Evolutionary conservation across 345 rosid species (phyloP), one percentile per base, ranked within the genome.

Genomic region (Pistacia integerrima): DNA sequence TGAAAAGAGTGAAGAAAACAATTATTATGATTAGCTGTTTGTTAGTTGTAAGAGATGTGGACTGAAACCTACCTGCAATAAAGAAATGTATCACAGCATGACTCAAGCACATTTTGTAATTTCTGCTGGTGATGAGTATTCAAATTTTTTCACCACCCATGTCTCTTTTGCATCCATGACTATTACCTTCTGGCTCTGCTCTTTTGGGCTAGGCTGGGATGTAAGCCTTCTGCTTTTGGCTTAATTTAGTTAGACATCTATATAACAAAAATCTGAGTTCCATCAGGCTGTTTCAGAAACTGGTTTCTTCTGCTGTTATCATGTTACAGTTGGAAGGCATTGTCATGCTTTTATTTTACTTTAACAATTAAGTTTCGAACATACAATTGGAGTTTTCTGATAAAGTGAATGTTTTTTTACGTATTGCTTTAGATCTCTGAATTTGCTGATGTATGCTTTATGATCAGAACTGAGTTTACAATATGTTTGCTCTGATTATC

Each of bases 401-500:
- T 44, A 41, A 66, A 36, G 8, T 41, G 35, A 46, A 67, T 67
- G 33, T 20, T n/a, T 67, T 46, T 67, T 7, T 67, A 20, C 20
- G 35, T 8, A 30, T 61, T 64, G 48, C 18, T 8, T 36, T 64
- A 2, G 67, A 64, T 16, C 67, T 44, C 67, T 16, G 17, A 58
- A 18, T 58, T 38, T 64, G 49, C 44, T 64, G 51, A 38, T 64
- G 20, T 12, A 1, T 80, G 60, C 22, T 20, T 30, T 54, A 63
- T 54, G 41, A 13, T 67, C 5, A 25, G 16, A 49, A 59, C 25
- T 72, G 56, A 25, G 18, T 12, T 30, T 60, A 44, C 11, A 5
- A n/a, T 28, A 70, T 70, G 17, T 28, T 64, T 74, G 20, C 33
- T 46, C 10, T 77, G 69, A 68, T 78, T 49, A 28, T 70, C 88